These are phyloP conservation scores for Trypanosoma cruzi DNA, from an alignment of 208 protist species.

Conservation along the genomic window DNA sequence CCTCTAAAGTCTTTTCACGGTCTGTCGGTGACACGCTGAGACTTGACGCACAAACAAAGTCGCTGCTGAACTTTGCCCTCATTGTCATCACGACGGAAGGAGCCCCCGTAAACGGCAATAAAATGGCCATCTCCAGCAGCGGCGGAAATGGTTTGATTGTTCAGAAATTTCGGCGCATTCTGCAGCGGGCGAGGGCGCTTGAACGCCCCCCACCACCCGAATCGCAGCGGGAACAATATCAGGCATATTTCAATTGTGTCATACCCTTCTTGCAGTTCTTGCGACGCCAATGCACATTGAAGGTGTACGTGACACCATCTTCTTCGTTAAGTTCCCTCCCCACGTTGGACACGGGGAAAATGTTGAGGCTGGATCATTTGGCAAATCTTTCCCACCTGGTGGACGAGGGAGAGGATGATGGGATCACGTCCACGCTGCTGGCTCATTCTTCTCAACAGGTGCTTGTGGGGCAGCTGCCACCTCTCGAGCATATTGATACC, in stretches of 20 bases:
- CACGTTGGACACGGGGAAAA: background rate
- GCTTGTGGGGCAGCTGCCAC: conserved; percentile 41
- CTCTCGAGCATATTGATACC: conserved; percentile 32
- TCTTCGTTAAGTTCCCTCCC: background rate
- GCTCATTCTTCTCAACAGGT: conserved; percentile 30
- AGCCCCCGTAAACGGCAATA: no score
- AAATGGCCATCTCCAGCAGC: no score
- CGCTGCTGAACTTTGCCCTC: conserved; percentile 17
- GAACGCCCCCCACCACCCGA: conserved; percentile 13
- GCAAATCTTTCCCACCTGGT: conserved; percentile 45
- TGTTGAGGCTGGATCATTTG: conserved; percentile 46
- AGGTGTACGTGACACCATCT: conserved; percentile 39
- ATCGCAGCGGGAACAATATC: conserved; percentile 23
- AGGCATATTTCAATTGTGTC: conserved; percentile 26
- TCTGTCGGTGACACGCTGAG: background rate
- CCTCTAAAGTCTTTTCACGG: background rate
- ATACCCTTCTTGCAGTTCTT: conserved; percentile 38
- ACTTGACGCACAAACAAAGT: conserved; percentile 14
- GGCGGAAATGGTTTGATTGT: no score
- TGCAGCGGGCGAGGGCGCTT: conserved; percentile 22
- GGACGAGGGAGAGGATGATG: conserved; percentile 62
- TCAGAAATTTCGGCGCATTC: conserved; percentile 18
- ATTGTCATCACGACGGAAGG: conserved; percentile 20
- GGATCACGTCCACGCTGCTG: conserved; percentile 65
- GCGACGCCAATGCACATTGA: conserved; percentile 35